Evolutionary conservation across 495 filamentous ascomycete species (phyloP).

Genomic region (Aspergillus nanangensis): DNA sequence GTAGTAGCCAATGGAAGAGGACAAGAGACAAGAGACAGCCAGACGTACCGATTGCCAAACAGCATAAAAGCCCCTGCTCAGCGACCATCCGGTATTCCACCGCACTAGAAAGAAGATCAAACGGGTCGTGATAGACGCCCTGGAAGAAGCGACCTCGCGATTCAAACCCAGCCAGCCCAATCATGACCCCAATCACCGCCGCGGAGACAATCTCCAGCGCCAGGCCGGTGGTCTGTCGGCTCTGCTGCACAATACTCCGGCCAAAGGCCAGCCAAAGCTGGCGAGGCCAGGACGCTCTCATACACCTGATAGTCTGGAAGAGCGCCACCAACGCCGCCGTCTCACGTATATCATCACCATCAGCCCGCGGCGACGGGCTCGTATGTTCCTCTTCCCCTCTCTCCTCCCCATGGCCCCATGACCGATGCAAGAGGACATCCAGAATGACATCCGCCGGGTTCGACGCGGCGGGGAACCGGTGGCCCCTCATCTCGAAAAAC

Average conservation of each 20-base stretch:
- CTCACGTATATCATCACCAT: background rate
- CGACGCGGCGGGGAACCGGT: conserved; percentile 26
- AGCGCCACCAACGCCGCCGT: too few relatives aligned
- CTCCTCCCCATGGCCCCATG: background rate
- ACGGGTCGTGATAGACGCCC: conserved; percentile 45
- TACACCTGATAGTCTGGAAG: conserved; percentile 69
- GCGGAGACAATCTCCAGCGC: conserved; percentile 49
- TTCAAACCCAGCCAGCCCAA: conserved; percentile 46
- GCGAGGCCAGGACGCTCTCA: conserved; percentile 16
- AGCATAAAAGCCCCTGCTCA: conserved; percentile 44
- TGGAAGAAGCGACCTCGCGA: conserved; percentile 48
- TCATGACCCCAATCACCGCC: conserved; percentile 46
- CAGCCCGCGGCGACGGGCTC: background rate
- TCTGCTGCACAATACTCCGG: conserved; percentile 51
- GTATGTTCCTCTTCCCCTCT: background rate
- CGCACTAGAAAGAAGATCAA: conserved; percentile 45
- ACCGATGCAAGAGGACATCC: conserved; percentile 24
- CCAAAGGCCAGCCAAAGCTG: conserved; percentile 45
- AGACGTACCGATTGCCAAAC: conserved; percentile 44
- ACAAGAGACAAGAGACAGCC: background rate
- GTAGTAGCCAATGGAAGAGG: background rate
- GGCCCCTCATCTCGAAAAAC: conserved; percentile 73
- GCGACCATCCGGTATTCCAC: conserved; percentile 44
- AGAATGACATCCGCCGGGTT: conserved; percentile 20
- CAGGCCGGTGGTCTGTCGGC: conserved; percentile 40